These are phyloP conservation scores for Protea cynaroides DNA, from an alignment of 164 flowering plant genomes.

Conservation along the genomic window DNA sequence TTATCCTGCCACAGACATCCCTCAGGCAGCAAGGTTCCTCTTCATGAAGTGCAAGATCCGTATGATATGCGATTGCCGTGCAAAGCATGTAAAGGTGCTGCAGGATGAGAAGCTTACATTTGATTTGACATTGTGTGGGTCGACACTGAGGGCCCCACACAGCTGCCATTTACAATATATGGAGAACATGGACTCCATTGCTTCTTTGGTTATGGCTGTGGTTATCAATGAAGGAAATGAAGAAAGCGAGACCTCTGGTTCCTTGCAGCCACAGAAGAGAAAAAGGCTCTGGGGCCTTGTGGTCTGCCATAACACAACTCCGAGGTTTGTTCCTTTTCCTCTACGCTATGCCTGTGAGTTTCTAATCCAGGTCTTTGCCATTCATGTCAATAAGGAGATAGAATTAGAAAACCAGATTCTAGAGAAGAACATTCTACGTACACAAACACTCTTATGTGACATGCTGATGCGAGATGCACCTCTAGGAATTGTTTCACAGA, in stretches of 20 bases:
- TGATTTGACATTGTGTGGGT: constrained; percentile 86
- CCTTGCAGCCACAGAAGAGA: constrained; percentile 47
- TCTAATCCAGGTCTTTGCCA: constrained; percentile 90
- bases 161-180: constrained; percentile 86
- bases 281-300: constrained; percentile 97
- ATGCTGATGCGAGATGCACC: constrained; percentile 93
- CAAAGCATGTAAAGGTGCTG: constrained; percentile 61
- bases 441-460: constrained; percentile 91
- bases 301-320: constrained; percentile 83
- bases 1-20: constrained; percentile 91
- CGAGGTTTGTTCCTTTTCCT: constrained; percentile 96
- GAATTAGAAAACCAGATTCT: constrained; percentile 74
- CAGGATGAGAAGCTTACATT: constrained; percentile 76
- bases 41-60: constrained; percentile 89
- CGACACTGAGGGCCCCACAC: constrained; percentile 84
- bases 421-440: constrained; percentile 83
- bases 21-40: constrained; percentile 80
- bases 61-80: constrained; percentile 78
- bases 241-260: constrained; percentile 31
- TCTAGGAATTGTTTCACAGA: constrained; percentile 78
- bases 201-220: constrained; percentile 90
- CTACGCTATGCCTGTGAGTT: constrained; percentile 95
- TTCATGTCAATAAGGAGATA: constrained; percentile 81
- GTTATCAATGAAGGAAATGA: constrained; percentile 74
- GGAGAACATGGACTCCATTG: constrained; percentile 88